Conservation (phyloP, 73 alveolate species). For the Blepharisma japonicum region DNA sequence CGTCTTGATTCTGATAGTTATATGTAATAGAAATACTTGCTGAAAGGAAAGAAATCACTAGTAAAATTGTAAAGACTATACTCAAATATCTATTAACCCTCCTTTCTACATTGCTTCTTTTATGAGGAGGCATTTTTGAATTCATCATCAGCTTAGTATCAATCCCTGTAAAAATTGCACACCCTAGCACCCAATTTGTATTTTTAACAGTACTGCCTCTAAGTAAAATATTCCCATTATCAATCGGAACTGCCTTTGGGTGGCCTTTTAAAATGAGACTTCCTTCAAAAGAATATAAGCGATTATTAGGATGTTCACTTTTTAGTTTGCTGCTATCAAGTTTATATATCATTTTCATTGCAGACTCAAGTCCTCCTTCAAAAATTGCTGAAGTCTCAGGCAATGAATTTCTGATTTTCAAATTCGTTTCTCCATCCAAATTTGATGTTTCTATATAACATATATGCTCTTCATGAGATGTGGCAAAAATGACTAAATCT, state of each 20-base stretch:
- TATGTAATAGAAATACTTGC: neutral
- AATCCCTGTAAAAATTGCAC: slow-evolving; percentile 43
- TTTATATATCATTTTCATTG: slow-evolving; percentile 7
- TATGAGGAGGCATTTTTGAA: slow-evolving; percentile 27
- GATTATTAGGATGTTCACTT: slow-evolving; percentile 55
- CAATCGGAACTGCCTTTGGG: slow-evolving; percentile 43
- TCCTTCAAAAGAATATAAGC: slow-evolving; percentile 56
- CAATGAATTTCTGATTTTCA: slow-evolving; percentile 82
- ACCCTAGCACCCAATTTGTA: slow-evolving; percentile 38
- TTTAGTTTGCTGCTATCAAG: slow-evolving; percentile 38
- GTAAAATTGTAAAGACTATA: neutral
- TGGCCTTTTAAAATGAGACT: slow-evolving; percentile 42
- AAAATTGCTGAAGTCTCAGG: slow-evolving; percentile 52
- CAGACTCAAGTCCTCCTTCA: slow-evolving; percentile 31
- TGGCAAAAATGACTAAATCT: slow-evolving; percentile 70
- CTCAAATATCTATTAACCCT: neutral
- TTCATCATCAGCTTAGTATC: slow-evolving; percentile 76
- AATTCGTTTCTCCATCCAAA: slow-evolving; percentile 98
- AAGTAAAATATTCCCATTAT: neutral
- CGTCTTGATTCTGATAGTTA: neutral
- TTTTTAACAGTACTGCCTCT: slow-evolving; percentile 5
- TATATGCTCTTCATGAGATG: slow-evolving; percentile 63
- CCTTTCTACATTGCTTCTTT: neutral
- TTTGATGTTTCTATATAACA: slow-evolving; percentile 94
- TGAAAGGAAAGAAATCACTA: neutral